A percentile compares a stretch with the other conserved stretches of the same genome.
Evolutionary conservation across 768 basidiomycete species (phyloP).

Genomic region (Brasilioporus rufonigricans): DNA sequence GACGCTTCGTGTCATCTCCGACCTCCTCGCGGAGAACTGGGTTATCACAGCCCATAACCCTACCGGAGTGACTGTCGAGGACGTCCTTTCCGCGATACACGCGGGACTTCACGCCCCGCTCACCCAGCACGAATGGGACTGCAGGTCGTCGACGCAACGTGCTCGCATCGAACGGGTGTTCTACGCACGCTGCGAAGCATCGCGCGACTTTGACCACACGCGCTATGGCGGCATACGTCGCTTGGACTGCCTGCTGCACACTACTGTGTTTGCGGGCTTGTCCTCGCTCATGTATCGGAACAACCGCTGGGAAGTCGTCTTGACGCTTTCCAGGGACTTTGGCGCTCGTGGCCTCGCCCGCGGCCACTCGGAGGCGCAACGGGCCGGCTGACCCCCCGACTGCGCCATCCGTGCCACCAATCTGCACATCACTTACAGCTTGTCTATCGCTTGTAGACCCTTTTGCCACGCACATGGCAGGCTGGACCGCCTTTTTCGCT

Average conservation of each 20-base stretch:
- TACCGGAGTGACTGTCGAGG: constrained; percentile 48
- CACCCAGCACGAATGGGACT: constrained; percentile 42
- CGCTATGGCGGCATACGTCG: constrained; percentile 44
- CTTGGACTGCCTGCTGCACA: constrained; percentile 48
- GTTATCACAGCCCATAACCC: constrained; percentile 40
- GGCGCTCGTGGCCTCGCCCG: neutral
- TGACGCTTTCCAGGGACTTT: constrained; percentile 44
- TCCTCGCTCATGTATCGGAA: constrained; percentile 38
- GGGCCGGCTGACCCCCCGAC: neutral
- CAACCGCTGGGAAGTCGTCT: constrained; percentile 38
- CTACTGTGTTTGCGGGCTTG: constrained; percentile 53
- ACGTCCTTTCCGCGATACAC: constrained; percentile 50
- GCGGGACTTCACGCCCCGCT: constrained; percentile 38
- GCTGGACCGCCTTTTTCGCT: constrained; percentile 12
- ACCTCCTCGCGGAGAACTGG: constrained; percentile 45
- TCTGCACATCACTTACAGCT: constrained; percentile 4
- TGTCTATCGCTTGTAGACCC: neutral
- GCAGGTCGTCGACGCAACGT: constrained; percentile 41
- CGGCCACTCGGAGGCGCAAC: neutral
- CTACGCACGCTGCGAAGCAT: constrained; percentile 43
- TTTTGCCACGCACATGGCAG: neutral
- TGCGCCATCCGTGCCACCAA: neutral
- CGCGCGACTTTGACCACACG: constrained; percentile 34
- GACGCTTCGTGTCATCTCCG: constrained; percentile 43
- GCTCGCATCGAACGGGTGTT: constrained; percentile 41